Evolutionary conservation across 1,284 basidiomycete species (phyloP), one percentile per base, ranked within the genome.

Genomic region (Cutaneotrichosporon sp.): DNA sequence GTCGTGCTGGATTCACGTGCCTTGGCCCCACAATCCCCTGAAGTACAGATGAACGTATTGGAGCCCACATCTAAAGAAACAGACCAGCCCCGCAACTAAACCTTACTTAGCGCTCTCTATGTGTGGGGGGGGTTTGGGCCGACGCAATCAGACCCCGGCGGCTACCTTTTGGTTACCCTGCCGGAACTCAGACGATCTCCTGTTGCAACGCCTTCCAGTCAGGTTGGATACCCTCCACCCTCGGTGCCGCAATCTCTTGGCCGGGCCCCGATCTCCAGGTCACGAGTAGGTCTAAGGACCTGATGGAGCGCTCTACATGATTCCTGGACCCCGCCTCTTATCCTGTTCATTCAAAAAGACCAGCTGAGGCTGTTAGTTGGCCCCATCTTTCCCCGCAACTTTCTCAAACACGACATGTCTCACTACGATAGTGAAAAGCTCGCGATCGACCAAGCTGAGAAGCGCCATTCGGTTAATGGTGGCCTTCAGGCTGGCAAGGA

Each of bases 351-450:
- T 46, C 42, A 46, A 46, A 46, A 46, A n/a, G 42, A n/a, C 42
- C 42, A n/a, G 38, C 16, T 4, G 16, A n/a, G 18, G 8, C 42
- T 7, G 5, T 16, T 9, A 2, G 42, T 18, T 46, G 42, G 42
- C 42, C 51, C 51, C 51, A 51, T 51, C 49, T 51, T 31, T 51
- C 49, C 49, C 30, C 49, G 18, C 42, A 31, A 51, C 49, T 5
- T 10, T 13, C 51, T 14, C 18, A 30, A 30, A 53, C 30, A 18
- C 16, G 18, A n/a, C 51, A 56, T 56, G 55, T 40, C 36, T 18
- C 36, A 56, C 16, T 56, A 31, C 38, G 55, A 56, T 38, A 18
- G 16, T 18, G 55, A 56, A 30, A 56, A 56, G 55, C 26, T 10
- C 34, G 34, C 18, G 9, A 18, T 42, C 22, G 36, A 14, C 38